Conservation (phyloP, 164 flowering plant genomes). For the Stephania japonica region DNA sequence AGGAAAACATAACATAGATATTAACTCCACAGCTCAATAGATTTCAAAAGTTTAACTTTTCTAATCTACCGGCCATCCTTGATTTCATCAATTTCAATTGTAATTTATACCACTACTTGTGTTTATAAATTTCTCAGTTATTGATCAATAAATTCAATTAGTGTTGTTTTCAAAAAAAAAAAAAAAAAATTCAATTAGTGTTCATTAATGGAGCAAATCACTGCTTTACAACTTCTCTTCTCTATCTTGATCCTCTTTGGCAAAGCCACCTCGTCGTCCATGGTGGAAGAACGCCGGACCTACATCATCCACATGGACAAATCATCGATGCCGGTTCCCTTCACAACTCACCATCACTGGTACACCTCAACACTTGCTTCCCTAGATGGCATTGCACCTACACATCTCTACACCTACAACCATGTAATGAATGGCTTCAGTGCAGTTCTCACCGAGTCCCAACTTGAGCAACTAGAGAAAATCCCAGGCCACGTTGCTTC, state of each 20-base stretch:
- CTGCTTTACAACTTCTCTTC: not conserved
- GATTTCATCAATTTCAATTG: not conserved
- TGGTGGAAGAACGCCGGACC: conserved; percentile 10
- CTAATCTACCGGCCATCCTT: not conserved
- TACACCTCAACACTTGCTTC: conserved; percentile 23
- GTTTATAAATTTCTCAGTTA: no score
- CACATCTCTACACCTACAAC: conserved; percentile 27
- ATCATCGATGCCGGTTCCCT: conserved; percentile 23
- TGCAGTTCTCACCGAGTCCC: conserved; percentile 21
- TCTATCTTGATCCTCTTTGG: conserved; percentile 7
- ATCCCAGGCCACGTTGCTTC: conserved; percentile 14
- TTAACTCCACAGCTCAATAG: not conserved
- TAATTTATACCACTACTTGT: not conserved
- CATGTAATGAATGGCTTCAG: conserved; percentile 32
- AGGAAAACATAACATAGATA: not conserved
- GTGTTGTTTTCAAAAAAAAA: no score
- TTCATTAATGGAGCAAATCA: conserved; percentile 8
- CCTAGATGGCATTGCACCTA: conserved; percentile 16
- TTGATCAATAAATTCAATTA: no score
- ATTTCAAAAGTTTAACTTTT: no score
- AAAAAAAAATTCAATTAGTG: no score
- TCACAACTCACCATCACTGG: conserved; percentile 23
- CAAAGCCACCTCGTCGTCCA: conserved; percentile 7
- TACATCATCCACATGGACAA: conserved; percentile 33
- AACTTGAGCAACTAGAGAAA: conserved; percentile 17